Evolutionary conservation across 2,329 filamentous ascomycete species (phyloP), one percentile per base, ranked within the genome.

Genomic region (Penicillium rolfsii): DNA sequence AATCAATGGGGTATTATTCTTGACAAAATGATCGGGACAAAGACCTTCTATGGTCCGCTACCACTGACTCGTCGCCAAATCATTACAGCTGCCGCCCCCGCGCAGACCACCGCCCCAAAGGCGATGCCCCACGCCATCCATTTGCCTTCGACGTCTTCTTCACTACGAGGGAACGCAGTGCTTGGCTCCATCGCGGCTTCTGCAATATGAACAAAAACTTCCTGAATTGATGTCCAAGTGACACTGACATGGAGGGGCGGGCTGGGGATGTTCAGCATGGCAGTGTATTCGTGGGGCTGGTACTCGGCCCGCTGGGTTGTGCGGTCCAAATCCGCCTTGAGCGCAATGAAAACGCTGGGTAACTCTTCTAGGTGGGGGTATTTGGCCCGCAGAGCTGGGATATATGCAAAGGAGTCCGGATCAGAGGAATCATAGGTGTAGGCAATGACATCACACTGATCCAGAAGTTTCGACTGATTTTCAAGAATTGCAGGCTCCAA

Each of bases 341-440:
- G 82, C 0, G 94, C 95, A 1, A 92, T 91, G 74, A 96, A 99
- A 7, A 99, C 89, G 8, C 91, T 89, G 0, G 95, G 95, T 30
- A 99, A 81, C n/a, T 91, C 88, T 73, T 96, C 91, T 2, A 99
- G 84, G 58, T 95, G 89, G 0, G 92, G 88, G 67, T 94, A 90
- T 70, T 89, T 90, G 58, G 86, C 84, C 46, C 93, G 88, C 52
- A 97, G 82, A 19, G 90, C 85, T 40, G 94, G 90, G 56, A 99
- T 92, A 72, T 98, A 93, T 1, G 90, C 88, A 76, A 99, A 99
- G 4, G 92, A 97, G 76, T 98, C 93, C 0, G 95, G 94, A 64
- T 99, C 93, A 1, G 93, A 96, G 2, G 94, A 98, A 79, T 99
- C 95, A 78, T 98, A 99, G 0, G 92, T 89, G 77, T 96, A 98